phyloP scores from a whole-genome alignment of 78 protist species.

The Thecamonas trahens region DNA sequence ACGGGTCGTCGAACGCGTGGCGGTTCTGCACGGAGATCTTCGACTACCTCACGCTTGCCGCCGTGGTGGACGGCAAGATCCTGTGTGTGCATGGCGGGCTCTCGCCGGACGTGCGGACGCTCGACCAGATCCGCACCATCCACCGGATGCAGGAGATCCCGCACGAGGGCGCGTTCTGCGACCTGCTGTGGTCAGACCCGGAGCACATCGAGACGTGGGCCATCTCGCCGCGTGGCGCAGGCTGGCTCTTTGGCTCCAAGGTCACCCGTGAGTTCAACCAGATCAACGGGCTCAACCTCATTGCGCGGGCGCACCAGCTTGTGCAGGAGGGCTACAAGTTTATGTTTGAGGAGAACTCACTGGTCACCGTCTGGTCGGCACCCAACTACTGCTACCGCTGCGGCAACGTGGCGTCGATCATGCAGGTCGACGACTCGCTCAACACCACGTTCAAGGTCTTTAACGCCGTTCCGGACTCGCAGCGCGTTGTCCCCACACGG shows the following conservation, averaged over 20 bases:
- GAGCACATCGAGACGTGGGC: conserved; percentile 90
- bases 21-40: conserved; percentile 85
- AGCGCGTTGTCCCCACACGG: conserved; percentile 24
- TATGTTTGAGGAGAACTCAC: conserved; percentile 62
- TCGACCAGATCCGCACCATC: conserved; percentile 64
- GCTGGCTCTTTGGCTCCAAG: conserved; percentile 91
- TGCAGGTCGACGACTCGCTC: conserved; percentile 65
- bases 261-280: conserved; percentile 69
- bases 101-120: conserved; percentile 67
- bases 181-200: conserved; percentile 98
- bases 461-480: conserved; percentile 66
- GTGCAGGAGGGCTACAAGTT: conserved; percentile 95
- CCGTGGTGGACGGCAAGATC: conserved; percentile 84
- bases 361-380: conserved; percentile 98
- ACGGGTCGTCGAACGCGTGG: conserved; percentile 95
- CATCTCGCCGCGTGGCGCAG: conserved; percentile 96
- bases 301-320: conserved; percentile 96
- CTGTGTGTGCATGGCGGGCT: conserved; percentile 98
- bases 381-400: conserved; percentile 98
- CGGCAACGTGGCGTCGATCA: conserved; percentile 91
- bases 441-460: conserved; percentile 59
- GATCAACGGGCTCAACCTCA: conserved; percentile 77
- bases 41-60: conserved; percentile 88
- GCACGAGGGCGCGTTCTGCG: conserved; percentile 95
- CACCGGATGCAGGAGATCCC: conserved; percentile 84